Percentiles rank a stretch among this genome's conserved stretches.
Conservation (phyloP, 1,139 yeast genomes). For the Kodamaea derodonti region DNA sequence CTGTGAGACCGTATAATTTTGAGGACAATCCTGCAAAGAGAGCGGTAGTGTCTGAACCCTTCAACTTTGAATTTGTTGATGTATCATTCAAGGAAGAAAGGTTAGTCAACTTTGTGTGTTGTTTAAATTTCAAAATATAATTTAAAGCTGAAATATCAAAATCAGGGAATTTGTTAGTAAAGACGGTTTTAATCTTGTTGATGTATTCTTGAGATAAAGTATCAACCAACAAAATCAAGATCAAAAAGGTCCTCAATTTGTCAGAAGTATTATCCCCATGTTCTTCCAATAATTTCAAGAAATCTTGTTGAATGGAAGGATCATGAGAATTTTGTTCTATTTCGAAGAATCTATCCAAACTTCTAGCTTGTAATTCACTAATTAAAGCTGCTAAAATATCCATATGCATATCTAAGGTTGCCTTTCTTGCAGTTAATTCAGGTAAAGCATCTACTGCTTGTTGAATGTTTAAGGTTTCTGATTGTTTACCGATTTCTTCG, state of each 20-base stretch:
- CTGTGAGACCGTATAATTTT: constrained; percentile 77
- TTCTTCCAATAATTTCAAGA: constrained; percentile 50
- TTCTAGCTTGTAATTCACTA: constrained; percentile 78
- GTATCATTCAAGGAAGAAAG: constrained; percentile 32
- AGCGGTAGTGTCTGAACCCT: constrained; percentile 42
- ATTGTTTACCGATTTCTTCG: constrained; percentile 68
- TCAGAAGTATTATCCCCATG: constrained; percentile 58
- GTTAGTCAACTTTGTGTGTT: constrained; percentile 64
- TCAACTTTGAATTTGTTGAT: constrained; percentile 13
- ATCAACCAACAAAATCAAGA: constrained; percentile 54
- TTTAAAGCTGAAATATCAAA: constrained; percentile 62
- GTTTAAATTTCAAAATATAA: constrained; percentile 78
- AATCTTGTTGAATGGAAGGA: constrained; percentile 57
- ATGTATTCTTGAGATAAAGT: constrained; percentile 63
- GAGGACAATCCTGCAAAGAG: constrained; percentile 76
- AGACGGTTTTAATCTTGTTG: constrained; percentile 60
- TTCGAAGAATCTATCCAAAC: constrained; percentile 86
- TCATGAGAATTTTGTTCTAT: constrained; percentile 76
- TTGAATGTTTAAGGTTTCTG: constrained; percentile 74
- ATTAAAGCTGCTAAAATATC: constrained; percentile 83
- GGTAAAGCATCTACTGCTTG: constrained; percentile 92
- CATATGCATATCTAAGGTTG: constrained; percentile 94
- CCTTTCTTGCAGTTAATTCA: constrained; percentile 82
- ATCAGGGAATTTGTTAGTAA: constrained; percentile 50
- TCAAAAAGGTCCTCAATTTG: constrained; percentile 83